phyloP scores from a whole-genome alignment of 2,329 filamentous ascomycete genomes.

The Aureobasidium sp. region DNA sequence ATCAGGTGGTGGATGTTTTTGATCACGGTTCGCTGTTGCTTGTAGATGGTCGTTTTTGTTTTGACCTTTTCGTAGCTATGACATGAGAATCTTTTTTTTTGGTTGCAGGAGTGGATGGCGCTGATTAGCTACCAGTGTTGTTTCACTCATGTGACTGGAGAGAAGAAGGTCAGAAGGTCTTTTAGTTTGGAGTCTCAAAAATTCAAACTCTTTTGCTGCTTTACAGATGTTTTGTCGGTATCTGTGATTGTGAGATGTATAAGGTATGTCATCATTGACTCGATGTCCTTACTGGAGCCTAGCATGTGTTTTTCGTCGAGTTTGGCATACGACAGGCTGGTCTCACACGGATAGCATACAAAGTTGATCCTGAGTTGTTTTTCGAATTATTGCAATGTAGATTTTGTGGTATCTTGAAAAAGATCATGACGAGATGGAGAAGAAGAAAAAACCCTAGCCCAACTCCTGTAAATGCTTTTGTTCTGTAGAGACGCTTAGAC shows the following conservation, averaged over 20 bases:
- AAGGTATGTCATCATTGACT: no score
- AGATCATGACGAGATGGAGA: not conserved
- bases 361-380: not conserved
- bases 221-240: not conserved
- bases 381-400: not conserved
- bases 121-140: slow-evolving; percentile 1
- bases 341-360: no score
- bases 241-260: not conserved
- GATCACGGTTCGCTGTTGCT: not conserved
- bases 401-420: not conserved
- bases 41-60: not conserved
- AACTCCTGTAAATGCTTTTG: slow-evolving; percentile 6
- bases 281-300: not conserved
- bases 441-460: not conserved
- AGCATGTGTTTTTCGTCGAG: no score
- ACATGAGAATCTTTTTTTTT: not conserved
- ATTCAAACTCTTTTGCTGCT: not conserved
- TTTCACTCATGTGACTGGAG: not conserved
- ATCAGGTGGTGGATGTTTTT: not conserved
- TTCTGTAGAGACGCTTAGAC: not conserved
- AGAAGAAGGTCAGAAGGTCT: not conserved
- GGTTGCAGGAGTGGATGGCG: not conserved
- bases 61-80: not conserved
- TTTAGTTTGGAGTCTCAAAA: not conserved
- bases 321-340: no score